Base-by-base conservation (phyloP, 75 land plant species). In the Isoetes taiwanensis region DNA sequence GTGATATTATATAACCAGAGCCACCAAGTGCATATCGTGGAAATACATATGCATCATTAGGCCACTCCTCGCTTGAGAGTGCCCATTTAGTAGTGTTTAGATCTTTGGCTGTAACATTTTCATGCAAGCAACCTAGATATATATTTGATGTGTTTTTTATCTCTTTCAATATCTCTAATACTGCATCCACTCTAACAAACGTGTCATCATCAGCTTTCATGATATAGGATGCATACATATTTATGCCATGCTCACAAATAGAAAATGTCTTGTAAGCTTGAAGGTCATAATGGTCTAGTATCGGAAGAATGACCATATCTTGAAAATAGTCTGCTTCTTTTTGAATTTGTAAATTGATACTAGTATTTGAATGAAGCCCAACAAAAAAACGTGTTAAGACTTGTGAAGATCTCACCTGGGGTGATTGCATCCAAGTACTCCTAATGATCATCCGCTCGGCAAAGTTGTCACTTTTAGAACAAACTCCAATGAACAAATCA, bases 61-160 rank as follows among this genome's bases (percentile, higher is more conserved):
- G 72, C 75, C 75, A 72, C 34, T 72, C 75, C 95, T 87, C 89
- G 61, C 69, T 77, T 6, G 89, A 83, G 2, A 91, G 85, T 21
- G 98, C 89, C 98, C 98, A 91, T 85, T 91, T 91, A 17, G 95
- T 95, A 52, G 35, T 5, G 0, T 85, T 81, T 32, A 91, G 50
- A 30, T 94, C 89, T 50, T 65, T 79, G 68, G 86, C 95, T 50
- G 75, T 67, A 63, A 73, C 74, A 46, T 91, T 91, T n/a, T n/a
- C n/a, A n/a, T n/a, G n/a, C 12, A 91, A 68, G 65, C 81, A 87
- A 0, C 98, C 98, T 30, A 84, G 78, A 41, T 54, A 64, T 41
- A 64, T 12, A 28, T 34, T 42, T 14, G 48, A 23, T 30, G 32
- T 32, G 5, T 32, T 11, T 33, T 25, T 25, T 14, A 24, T 53